Conservation (phyloP, 2,329 filamentous ascomycete genomes). For the Aspergillus niger region DNA sequence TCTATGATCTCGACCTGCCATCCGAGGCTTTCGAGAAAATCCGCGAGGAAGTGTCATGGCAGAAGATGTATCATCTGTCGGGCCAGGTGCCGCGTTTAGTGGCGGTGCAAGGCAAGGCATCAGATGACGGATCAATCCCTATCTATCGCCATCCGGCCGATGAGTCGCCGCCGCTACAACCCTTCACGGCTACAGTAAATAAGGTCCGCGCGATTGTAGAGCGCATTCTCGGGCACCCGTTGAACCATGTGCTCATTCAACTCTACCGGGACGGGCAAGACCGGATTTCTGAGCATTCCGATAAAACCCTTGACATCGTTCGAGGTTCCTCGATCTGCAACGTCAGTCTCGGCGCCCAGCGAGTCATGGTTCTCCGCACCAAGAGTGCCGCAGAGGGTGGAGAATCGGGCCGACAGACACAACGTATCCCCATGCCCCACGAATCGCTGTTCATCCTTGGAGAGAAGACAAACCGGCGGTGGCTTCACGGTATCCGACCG, state of each 20-base stretch:
- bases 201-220: constrained; percentile 70
- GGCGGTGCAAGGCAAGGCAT: constrained; percentile 77
- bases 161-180: constrained; percentile 73
- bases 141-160: constrained; percentile 96
- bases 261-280: constrained; percentile 86
- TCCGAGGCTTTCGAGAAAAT: constrained; percentile 67
- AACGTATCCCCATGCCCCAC: constrained; percentile 76
- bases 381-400: constrained; percentile 46
- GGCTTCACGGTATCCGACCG: constrained; percentile 88
- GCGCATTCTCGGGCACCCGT: constrained; percentile 69
- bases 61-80: constrained; percentile 88
- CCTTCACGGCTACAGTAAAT: constrained; percentile 74
- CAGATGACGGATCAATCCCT: constrained; percentile 69
- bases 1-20: constrained; percentile 67
- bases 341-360: constrained; percentile 86
- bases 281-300: constrained; percentile 93
- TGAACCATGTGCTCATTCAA: constrained; percentile 94
- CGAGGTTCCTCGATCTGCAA: constrained; percentile 84
- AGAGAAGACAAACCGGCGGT: constrained; percentile 75
- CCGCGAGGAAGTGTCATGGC: constrained; percentile 77
- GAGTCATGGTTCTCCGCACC: constrained; percentile 85
- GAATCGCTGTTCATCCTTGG: constrained; percentile 88
- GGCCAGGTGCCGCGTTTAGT: constrained; percentile 90
- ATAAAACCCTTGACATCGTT: constrained; percentile 92
- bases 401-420: constrained; percentile 55